Base-by-base conservation (phyloP, 371 early-diverging fungal genomes). In the Massospora cicadina region DNA sequence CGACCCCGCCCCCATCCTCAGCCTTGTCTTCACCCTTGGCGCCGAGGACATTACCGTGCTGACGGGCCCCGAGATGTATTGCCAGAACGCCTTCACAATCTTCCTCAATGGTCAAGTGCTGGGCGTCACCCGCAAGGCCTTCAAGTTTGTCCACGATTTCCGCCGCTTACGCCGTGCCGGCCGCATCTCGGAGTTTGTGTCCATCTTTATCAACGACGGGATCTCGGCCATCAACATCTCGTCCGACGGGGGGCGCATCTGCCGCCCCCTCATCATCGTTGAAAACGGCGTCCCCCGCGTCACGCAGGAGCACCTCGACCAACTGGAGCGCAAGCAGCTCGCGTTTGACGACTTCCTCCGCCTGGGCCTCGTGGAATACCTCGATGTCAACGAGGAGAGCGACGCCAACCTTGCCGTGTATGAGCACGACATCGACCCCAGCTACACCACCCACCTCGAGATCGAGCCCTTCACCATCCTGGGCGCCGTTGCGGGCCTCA, bases 331-430 rank as follows among this genome's bases (percentile, higher is more conserved):
- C 2, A 89, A 84, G 2, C 75, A 85, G 62, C 74, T 87, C 66
- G 75, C 75, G 0, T 95, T 97, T 73, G 86, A 93, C 55, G 95
- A 96, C 75, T 88, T 99, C 63, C 75, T 99, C 54, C 80, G 78
- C 28, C 81, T 87, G 66, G 99, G 99, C 17, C 78, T 91, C 65
- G 88, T 99, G 54, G 99, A 99, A 76, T 99, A 94, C 73, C 76
- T 99, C 60, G 99, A 99, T 76, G 96, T 91, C 30, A 97, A 99
- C 74, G 99, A 99, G 78, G 98, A 98, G 71, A 93, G 91, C 71
- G 97, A 98, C 77, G 83, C 86, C 33, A 84, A 89, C 70, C 93
- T 99, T 74, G 95, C 98, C 2, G 77, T 97, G 30, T 89, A 88
- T 68, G 88, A 90, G 71, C 74, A 73, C 30, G 91, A 95, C 66